These are phyloP conservation scores for Paraconiothyrium sp. DNA, from an alignment of 2,329 filamentous ascomycete genomes.

Conservation along the genomic window DNA sequence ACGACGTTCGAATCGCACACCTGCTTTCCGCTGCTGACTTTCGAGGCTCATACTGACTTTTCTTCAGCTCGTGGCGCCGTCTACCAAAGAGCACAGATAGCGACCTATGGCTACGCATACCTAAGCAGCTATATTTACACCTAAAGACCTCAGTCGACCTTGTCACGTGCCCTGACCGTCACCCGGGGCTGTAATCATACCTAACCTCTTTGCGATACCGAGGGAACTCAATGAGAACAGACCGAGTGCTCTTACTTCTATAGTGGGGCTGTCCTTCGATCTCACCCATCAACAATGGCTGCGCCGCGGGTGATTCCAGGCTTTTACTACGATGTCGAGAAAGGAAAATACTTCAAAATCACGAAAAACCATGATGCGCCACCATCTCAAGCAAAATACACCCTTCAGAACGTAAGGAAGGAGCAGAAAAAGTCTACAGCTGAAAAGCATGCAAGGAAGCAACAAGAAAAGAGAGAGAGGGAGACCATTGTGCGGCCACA, in stretches of 20 bases:
- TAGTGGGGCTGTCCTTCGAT: no score
- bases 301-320: conserved; percentile 53
- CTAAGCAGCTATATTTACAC: no score
- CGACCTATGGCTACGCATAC: neutral
- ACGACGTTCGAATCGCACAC: neutral
- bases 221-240: no score
- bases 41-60: neutral
- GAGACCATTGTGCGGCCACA: conserved; percentile 37
- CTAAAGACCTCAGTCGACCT: neutral
- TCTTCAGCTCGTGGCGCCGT: neutral
- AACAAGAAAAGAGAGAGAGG: conserved; percentile 26
- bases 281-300: neutral
- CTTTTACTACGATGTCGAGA: conserved; percentile 59
- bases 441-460: conserved; percentile 21
- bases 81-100: neutral
- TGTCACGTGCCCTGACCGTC: neutral
- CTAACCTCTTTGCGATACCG: no score
- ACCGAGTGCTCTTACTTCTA: no score
- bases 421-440: conserved; percentile 38
- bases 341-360: conserved; percentile 62
- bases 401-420: conserved; percentile 52
- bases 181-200: no score
- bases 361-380: conserved; percentile 50
- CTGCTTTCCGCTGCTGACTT: neutral
- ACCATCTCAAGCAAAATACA: conserved; percentile 49